phyloP scores from a whole-genome alignment of 2,329 filamentous ascomycete species.

The Alternaria sp. region DNA sequence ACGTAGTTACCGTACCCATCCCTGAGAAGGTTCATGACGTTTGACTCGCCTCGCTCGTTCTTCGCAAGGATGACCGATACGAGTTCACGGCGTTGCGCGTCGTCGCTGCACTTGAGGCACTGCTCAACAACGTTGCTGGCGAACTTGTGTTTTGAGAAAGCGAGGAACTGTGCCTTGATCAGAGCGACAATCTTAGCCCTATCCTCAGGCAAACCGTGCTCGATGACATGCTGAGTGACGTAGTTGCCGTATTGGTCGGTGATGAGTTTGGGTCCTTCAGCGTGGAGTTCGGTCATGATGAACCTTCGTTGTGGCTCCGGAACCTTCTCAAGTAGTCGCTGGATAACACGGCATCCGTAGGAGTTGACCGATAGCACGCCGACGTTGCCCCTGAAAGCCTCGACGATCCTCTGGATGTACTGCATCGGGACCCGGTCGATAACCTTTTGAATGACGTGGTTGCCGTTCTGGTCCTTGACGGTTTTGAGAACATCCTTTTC shows the following conservation, averaged over 20 bases:
- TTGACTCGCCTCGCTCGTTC: constrained; percentile 71
- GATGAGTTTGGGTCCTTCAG: constrained; percentile 75
- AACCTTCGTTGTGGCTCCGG: constrained; percentile 73
- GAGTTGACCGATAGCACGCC: constrained; percentile 77
- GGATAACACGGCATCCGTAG: constrained; percentile 92
- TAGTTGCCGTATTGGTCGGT: constrained; percentile 95
- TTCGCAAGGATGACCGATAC: constrained; percentile 58
- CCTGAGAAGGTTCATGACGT: constrained; percentile 81
- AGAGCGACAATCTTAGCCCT: constrained; percentile 75
- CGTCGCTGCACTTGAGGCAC: constrained; percentile 77
- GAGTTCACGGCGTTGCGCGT: constrained; percentile 75
- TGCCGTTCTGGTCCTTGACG: constrained; percentile 88
- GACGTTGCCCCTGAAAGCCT: constrained; percentile 79
- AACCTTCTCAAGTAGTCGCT: constrained; percentile 87
- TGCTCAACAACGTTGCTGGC: constrained; percentile 98
- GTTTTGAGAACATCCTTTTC: constrained; percentile 78
- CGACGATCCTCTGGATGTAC: constrained; percentile 85
- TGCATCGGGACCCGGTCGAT: constrained; percentile 81
- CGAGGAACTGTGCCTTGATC: constrained; percentile 75
- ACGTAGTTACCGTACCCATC: constrained; percentile 97
- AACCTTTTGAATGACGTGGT: constrained; percentile 95
- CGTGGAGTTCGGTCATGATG: constrained; percentile 82
- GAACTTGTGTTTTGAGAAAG: constrained; percentile 91
- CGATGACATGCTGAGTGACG: constrained; percentile 90
- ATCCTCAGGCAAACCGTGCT: constrained; percentile 77